phyloP scores from a whole-genome alignment of 805 yeast species.

The Saccharomyces jurei region DNA sequence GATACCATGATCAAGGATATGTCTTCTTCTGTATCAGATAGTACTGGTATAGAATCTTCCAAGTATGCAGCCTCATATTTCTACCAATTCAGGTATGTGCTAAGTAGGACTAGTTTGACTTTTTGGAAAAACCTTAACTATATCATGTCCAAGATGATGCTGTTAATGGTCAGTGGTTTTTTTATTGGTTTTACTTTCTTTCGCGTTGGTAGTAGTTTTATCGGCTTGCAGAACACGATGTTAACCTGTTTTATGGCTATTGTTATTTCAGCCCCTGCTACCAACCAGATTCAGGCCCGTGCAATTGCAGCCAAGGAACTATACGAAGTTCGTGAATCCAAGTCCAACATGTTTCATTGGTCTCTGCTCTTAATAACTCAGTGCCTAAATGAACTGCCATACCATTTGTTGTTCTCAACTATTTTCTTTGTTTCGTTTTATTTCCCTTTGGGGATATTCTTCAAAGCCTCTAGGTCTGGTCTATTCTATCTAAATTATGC shows the following conservation, averaged over 20 bases:
- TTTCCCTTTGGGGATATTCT: slow-evolving; percentile 32
- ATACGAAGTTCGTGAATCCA: slow-evolving; percentile 35
- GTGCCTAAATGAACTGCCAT: slow-evolving; percentile 31
- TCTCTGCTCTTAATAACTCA: slow-evolving; percentile 31
- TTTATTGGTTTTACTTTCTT: slow-evolving; percentile 51
- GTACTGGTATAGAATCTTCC: slow-evolving; percentile 1
- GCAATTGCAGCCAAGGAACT: slow-evolving; percentile 34
- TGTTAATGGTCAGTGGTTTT: slow-evolving; percentile 38
- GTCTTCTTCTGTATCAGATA: slow-evolving; percentile 4
- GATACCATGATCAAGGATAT: slow-evolving; percentile 42
- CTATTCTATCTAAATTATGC: slow-evolving; percentile 39
- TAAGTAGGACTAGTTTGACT: slow-evolving; percentile 16
- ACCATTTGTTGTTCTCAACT: slow-evolving; percentile 25
- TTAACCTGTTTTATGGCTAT: slow-evolving; percentile 34
- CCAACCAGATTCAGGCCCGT: slow-evolving; percentile 34
- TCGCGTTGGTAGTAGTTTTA: slow-evolving; percentile 41
- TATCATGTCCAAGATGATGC: slow-evolving; percentile 35
- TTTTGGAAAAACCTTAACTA: slow-evolving; percentile 38
- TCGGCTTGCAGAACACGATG: slow-evolving; percentile 33
- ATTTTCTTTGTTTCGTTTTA: slow-evolving; percentile 33
- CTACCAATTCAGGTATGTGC: slow-evolving; percentile 31
- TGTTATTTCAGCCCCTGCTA: slow-evolving; percentile 34
- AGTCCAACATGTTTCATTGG: slow-evolving; percentile 37
- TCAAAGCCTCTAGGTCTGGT: slow-evolving; percentile 35
- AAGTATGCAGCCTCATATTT: slow-evolving; percentile 19